Conservation (phyloP, 345 rosid genomes). For the Sonneratia caseolaris region DNA sequence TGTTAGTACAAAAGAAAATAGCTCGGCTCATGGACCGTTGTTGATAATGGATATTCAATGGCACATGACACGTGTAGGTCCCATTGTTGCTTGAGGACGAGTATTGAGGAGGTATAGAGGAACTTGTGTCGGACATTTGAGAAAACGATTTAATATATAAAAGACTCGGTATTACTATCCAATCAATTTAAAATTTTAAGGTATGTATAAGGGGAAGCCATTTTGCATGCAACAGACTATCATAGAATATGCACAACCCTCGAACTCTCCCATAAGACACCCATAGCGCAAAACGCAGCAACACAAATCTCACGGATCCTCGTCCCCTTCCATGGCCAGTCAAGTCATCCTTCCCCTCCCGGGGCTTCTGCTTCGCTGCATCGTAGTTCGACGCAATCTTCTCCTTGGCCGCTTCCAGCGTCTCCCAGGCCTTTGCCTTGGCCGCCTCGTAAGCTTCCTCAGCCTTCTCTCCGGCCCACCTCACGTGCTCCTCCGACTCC, state of each 20-base stretch:
- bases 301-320: slow-evolving; percentile 16
- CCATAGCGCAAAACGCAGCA: neutral
- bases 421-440: slow-evolving; percentile 16
- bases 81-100: too few relatives aligned
- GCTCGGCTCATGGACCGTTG: too few relatives aligned
- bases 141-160: too few relatives aligned
- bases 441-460: slow-evolving; percentile 20
- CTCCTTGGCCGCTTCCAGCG: slow-evolving; percentile 8
- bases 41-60: too few relatives aligned
- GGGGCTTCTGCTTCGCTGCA: slow-evolving; percentile 14
- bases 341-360: slow-evolving; percentile 8
- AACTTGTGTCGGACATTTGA: too few relatives aligned
- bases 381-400: slow-evolving; percentile 10
- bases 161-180: too few relatives aligned
- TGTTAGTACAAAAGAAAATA: too few relatives aligned
- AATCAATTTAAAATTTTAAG: too few relatives aligned
- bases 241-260: neutral
- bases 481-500: slow-evolving; percentile 13
- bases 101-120: too few relatives aligned
- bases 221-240: neutral
- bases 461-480: slow-evolving; percentile 30
- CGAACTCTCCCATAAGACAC: neutral
- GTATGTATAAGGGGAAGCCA: neutral
- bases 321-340: slow-evolving; percentile 9
- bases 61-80: too few relatives aligned